phyloP scores from a whole-genome alignment of 73 alveolate genomes.

The Tetrahymena malaccensis region DNA sequence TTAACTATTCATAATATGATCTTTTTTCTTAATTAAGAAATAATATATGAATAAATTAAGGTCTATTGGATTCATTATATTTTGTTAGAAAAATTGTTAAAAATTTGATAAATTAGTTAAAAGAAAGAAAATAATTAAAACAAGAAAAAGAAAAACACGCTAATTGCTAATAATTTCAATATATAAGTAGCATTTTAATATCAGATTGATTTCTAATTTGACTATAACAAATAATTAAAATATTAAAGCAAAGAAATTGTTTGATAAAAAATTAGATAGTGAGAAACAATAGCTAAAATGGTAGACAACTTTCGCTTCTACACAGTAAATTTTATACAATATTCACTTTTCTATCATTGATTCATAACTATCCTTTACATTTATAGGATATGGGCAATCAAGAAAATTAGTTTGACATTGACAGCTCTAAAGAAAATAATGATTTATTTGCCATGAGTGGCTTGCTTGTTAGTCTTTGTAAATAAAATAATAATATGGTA shows the following conservation, averaged over 20 bases:
- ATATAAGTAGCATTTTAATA: not conserved
- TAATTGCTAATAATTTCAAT: not conserved
- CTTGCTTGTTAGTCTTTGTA: not conserved
- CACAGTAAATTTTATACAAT: not conserved
- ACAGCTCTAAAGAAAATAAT: not conserved
- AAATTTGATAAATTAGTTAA: not conserved
- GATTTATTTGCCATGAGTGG: not conserved
- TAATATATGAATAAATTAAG: not conserved
- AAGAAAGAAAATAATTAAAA: not conserved
- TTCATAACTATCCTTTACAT: not conserved
- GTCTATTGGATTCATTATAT: not conserved
- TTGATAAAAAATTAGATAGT: not conserved
- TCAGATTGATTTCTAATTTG: not conserved
- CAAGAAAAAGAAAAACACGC: not conserved
- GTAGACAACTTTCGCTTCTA: not conserved
- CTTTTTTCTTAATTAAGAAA: not conserved
- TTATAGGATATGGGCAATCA: not conserved
- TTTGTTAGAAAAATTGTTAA: not conserved
- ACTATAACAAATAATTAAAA: not conserved
- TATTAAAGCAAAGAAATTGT: not conserved
- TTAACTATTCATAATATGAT: not conserved
- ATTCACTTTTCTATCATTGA: not conserved
- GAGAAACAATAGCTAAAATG: not conserved
- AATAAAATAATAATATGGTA: not conserved
- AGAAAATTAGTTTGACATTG: not conserved